Percentiles rank a stretch among this genome's conserved stretches.
These are phyloP conservation scores for Lathyrus sativus DNA, from an alignment of 306 rosid species.

Conservation along the genomic window DNA sequence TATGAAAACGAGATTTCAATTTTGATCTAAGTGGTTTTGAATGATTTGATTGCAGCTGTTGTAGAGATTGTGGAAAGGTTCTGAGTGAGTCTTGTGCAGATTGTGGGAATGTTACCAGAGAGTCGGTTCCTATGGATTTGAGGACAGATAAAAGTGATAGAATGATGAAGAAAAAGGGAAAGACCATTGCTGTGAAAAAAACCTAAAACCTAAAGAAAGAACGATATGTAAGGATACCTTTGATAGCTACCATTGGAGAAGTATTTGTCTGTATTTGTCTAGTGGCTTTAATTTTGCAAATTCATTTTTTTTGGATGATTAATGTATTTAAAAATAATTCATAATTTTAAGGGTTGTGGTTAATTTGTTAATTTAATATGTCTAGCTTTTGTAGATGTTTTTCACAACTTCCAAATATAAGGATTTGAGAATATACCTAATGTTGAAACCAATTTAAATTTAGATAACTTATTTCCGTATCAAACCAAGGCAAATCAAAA, in stretches of 20 bases:
- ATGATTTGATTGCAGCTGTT: conserved; percentile 27
- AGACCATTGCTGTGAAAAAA: background rate
- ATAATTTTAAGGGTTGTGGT: too few species aligned
- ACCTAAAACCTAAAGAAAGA: background rate
- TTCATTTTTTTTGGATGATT: too few species aligned
- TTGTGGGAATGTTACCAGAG: conserved; percentile 34
- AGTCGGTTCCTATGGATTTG: background rate
- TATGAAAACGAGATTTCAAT: background rate
- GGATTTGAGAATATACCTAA: too few species aligned
- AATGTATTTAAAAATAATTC: too few species aligned
- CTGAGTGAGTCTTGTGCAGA: conserved; percentile 2
- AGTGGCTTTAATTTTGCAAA: too few species aligned
- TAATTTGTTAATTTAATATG: too few species aligned
- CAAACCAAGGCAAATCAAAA: too few species aligned
- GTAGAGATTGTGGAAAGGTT: conserved; percentile 34
- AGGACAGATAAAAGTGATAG: background rate
- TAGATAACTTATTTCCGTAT: too few species aligned
- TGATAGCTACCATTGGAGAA: background rate
- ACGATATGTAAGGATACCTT: too few species aligned
- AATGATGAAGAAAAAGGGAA: background rate
- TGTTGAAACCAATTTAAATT: too few species aligned
- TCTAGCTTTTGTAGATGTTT: too few species aligned
- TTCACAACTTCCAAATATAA: too few species aligned
- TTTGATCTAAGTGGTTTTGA: background rate
- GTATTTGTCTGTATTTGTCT: background rate